Conservation (phyloP, 768 basidiomycete species). For the Mycena pura region DNA sequence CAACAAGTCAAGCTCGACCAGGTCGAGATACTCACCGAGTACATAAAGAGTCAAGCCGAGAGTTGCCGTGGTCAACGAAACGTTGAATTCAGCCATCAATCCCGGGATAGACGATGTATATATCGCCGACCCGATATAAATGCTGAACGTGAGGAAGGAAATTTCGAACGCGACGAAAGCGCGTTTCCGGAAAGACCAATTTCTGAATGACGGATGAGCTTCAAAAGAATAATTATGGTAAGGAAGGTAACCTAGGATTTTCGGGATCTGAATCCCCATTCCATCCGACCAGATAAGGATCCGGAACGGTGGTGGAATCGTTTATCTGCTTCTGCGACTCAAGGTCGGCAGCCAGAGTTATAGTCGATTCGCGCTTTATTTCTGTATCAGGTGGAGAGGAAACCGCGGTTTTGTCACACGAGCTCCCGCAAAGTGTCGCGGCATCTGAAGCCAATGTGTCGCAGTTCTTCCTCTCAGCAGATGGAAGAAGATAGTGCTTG, state of each 20-base stretch:
- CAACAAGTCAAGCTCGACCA: neutral
- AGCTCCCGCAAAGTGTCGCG: constrained; percentile 16
- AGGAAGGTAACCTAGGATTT: constrained; percentile 26
- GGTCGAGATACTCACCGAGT: constrained; percentile 27
- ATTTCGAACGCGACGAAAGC: constrained; percentile 38
- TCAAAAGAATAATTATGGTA: neutral
- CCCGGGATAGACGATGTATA: too few relatives aligned
- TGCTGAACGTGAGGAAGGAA: constrained; percentile 37
- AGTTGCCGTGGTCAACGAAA: constrained; percentile 34
- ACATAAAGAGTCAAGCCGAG: constrained; percentile 36
- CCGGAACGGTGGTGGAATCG: constrained; percentile 8
- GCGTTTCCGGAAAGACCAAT: constrained; percentile 39
- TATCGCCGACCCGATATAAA: constrained; percentile 43
- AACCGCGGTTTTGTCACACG: neutral
- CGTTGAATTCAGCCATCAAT: constrained; percentile 32
- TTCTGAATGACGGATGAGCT: constrained; percentile 24
- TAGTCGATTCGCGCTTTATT: neutral
- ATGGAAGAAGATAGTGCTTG: constrained; percentile 1
- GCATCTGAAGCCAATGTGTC: constrained; percentile 21
- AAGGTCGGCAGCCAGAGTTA: neutral
- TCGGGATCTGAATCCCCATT: constrained; percentile 36
- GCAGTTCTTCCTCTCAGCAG: constrained; percentile 2
- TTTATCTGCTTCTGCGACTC: constrained; percentile 1
- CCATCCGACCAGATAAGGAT: constrained; percentile 34
- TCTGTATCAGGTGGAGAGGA: constrained; percentile 1